Conservation (phyloP, 139 green algal genomes). For the Chlorella sp. region DNA sequence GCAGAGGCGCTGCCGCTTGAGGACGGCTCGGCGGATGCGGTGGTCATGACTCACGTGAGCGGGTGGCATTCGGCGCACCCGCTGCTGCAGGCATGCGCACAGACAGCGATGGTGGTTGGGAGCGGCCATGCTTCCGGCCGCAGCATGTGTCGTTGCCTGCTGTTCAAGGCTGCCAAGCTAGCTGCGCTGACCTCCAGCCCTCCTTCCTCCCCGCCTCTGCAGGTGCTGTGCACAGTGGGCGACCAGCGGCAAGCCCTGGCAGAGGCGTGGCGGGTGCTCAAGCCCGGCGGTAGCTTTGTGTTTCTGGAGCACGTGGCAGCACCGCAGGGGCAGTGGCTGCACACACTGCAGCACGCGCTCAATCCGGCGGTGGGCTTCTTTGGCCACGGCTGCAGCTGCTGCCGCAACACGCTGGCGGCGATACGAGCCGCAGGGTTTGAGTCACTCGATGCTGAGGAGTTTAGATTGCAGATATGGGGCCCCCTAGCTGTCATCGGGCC, state of each 20-base stretch:
- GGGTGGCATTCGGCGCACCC: background rate
- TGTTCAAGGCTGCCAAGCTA: background rate
- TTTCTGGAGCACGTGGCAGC: constrained; percentile 27
- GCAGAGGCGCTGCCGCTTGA: constrained; percentile 26
- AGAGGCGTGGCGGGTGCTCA: constrained; percentile 7
- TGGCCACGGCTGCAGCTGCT: background rate
- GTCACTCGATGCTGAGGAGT: background rate
- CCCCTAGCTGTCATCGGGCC: background rate
- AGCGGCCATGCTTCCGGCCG: too few relatives aligned
- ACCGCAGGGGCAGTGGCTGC: background rate
- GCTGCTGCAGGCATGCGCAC: background rate
- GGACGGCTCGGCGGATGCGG: background rate
- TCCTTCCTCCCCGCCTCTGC: background rate
- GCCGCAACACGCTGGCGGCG: background rate
- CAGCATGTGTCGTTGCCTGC: too few relatives aligned
- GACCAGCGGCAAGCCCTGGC: background rate
- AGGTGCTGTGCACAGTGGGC: constrained; percentile 18
- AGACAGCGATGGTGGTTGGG: background rate
- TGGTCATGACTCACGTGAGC: constrained; percentile 16
- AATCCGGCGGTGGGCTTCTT: background rate
- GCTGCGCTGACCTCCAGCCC: background rate
- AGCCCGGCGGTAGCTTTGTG: background rate
- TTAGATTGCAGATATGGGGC: background rate
- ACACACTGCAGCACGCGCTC: background rate
- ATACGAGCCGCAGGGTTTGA: background rate